Evolutionary conservation across 1,139 yeast species (phyloP).

Genomic region (Blastobotrys raffinosifermentans): DNA sequence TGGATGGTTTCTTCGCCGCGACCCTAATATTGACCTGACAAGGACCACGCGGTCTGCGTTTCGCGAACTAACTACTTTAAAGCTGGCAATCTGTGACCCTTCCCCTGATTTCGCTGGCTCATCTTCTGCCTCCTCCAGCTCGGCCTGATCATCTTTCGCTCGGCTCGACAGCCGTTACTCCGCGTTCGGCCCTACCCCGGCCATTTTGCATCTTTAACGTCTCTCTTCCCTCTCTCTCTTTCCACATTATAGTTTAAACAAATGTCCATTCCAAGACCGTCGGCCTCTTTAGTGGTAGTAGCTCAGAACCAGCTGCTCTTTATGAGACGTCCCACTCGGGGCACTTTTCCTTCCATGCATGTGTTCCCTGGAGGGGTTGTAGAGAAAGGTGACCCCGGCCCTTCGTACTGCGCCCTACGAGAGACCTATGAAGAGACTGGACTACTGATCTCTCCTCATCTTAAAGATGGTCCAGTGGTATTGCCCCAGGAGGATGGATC

Average conservation of each 20-base stretch:
- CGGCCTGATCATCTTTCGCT: no score
- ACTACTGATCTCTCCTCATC: constrained; percentile 22
- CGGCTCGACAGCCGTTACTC: no score
- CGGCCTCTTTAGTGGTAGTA: constrained; percentile 29
- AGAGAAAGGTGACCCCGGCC: constrained; percentile 25
- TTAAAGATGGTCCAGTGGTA: constrained; percentile 9
- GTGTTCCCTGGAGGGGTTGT: constrained; percentile 33
- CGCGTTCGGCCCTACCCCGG: no score
- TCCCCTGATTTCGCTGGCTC: no score
- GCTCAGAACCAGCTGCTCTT: constrained; percentile 25
- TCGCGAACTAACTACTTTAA: no score
- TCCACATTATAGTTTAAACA: no score
- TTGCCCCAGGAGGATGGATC: constrained; percentile 14
- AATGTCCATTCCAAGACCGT: constrained; percentile 12
- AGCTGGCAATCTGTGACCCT: no score
- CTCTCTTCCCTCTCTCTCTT: no score
- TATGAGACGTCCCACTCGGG: constrained; percentile 28
- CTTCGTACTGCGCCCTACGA: constrained; percentile 29
- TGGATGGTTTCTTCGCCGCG: background rate
- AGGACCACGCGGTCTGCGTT: no score
- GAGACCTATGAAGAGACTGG: constrained; percentile 35
- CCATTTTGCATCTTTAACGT: no score
- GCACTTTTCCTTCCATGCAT: constrained; percentile 28
- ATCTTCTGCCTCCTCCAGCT: no score
- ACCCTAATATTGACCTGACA: no score